These are phyloP conservation scores for Bryoerythrophyllum caledonicum DNA, from an alignment of 225 moss, liverwort and hornwort species.

Conservation along the genomic window DNA sequence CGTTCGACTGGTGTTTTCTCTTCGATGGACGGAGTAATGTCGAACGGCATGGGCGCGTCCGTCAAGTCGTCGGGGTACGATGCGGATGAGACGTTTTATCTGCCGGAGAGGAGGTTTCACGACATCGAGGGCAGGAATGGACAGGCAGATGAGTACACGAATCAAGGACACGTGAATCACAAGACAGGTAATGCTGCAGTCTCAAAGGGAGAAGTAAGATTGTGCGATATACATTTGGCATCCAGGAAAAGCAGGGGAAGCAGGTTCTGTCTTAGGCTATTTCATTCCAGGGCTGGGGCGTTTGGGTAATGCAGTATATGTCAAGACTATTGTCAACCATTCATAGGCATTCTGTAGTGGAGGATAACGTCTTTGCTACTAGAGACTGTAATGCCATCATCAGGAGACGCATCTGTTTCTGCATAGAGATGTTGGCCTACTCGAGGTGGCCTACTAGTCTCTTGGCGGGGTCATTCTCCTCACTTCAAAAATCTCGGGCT, in stretches of 20 bases:
- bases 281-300: slow-evolving; percentile 28
- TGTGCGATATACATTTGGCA: slow-evolving; percentile 58
- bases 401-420: background rate
- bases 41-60: slow-evolving; percentile 29
- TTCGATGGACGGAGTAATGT: slow-evolving; percentile 25
- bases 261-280: slow-evolving; percentile 40
- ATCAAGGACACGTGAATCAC: slow-evolving; percentile 34
- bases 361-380: background rate
- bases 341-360: background rate
- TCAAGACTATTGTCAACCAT: background rate
- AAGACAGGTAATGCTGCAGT: slow-evolving; percentile 39
- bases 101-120: slow-evolving; percentile 49
- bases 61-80: slow-evolving; percentile 42
- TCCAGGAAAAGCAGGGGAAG: slow-evolving; percentile 54
- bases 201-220: slow-evolving; percentile 36
- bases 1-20: slow-evolving; percentile 29
- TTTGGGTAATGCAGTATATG: slow-evolving; percentile 6
- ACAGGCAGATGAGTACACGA: slow-evolving; percentile 37
- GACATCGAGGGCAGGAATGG: slow-evolving; percentile 40
- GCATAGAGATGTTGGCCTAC: background rate
- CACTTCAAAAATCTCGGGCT: background rate
- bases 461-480: background rate
- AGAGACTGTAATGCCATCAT: slow-evolving; percentile 3
- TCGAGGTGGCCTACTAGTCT: background rate
- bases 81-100: slow-evolving; percentile 43